Percentiles rank a stretch among this genome's conserved stretches.
Evolutionary conservation across 2,329 filamentous ascomycete genomes (phyloP).

Genomic region (Tolypocladium endophyticum): DNA sequence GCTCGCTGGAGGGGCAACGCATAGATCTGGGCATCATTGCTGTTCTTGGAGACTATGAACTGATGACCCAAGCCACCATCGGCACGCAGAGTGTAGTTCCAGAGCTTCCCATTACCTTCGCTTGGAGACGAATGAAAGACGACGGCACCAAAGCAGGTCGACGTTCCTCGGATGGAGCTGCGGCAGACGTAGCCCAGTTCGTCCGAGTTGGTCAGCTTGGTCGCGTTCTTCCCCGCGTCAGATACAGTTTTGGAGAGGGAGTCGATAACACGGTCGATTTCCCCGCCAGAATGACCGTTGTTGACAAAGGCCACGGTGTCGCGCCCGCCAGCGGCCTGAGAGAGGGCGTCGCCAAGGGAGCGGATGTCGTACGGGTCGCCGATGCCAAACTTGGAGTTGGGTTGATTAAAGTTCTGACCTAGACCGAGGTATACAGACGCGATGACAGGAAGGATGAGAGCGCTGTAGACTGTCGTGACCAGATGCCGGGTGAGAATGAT

Average conservation of each 20-base stretch:
- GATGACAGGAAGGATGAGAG: slow-evolving; percentile 45
- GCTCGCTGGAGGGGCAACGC: slow-evolving; percentile 69
- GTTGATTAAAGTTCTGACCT: slow-evolving; percentile 68
- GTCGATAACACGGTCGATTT: slow-evolving; percentile 64
- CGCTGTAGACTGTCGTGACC: slow-evolving; percentile 39
- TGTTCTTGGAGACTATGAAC: slow-evolving; percentile 51
- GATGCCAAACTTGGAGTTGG: slow-evolving; percentile 63
- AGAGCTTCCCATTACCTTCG: slow-evolving; percentile 54
- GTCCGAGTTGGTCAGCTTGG: neutral
- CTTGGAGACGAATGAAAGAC: slow-evolving; percentile 66
- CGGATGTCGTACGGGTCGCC: slow-evolving; percentile 48
- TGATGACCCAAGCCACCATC: slow-evolving; percentile 55
- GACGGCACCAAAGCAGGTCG: slow-evolving; percentile 61
- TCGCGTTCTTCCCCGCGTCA: slow-evolving; percentile 39
- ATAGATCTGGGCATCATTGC: slow-evolving; percentile 71
- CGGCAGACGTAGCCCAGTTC: slow-evolving; percentile 50
- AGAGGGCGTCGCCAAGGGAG: slow-evolving; percentile 53
- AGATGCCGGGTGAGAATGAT: slow-evolving; percentile 43
- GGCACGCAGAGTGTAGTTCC: slow-evolving; percentile 79
- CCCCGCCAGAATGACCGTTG: slow-evolving; percentile 56
- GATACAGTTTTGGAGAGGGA: slow-evolving; percentile 44
- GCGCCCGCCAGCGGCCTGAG: slow-evolving; percentile 46
- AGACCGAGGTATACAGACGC: slow-evolving; percentile 49
- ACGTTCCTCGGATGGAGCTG: slow-evolving; percentile 54
- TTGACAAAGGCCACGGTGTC: slow-evolving; percentile 71